Evolutionary conservation across 176 grass and related monocot genomes (phyloP).

Genomic region (Poa annua): DNA sequence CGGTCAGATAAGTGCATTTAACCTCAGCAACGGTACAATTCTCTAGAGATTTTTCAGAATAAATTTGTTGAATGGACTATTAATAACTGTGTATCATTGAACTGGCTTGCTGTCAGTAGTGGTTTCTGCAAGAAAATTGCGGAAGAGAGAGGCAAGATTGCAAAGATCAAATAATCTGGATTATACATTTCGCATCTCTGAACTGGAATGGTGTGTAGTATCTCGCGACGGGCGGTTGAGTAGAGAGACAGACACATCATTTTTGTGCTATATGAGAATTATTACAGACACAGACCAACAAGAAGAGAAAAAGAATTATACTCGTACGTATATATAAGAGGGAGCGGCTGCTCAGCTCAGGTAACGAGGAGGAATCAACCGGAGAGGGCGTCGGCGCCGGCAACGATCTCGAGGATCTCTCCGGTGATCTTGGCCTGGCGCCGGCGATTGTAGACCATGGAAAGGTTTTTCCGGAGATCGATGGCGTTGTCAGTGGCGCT

Average conservation of each 20-base stretch:
- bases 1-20: too few relatives aligned
- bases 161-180: conserved; percentile 21
- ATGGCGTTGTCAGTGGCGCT: conserved; percentile 76
- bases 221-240: conserved; percentile 40
- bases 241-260: conserved; percentile 20
- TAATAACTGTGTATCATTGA: too few relatives aligned
- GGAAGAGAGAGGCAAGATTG: neutral
- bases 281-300: conserved; percentile 46
- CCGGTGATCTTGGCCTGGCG: conserved; percentile 93
- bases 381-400: conserved; percentile 62
- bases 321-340: conserved; percentile 55
- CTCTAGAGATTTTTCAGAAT: neutral
- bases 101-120: neutral
- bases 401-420: conserved; percentile 86
- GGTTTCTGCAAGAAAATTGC: conserved; percentile 11
- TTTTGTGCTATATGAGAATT: conserved; percentile 53
- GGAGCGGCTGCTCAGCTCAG: conserved; percentile 1
- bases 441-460: conserved; percentile 64
- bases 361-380: neutral
- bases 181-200: conserved; percentile 56
- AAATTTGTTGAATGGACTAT: neutral
- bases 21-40: neutral
- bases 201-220: conserved; percentile 38
- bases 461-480: conserved; percentile 63
- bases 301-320: conserved; percentile 27